A percentile compares a stretch with the other conserved stretches of the same genome.
phyloP scores from a whole-genome alignment of 2,329 filamentous ascomycete species.

The Arthrinium phaeospermum region DNA sequence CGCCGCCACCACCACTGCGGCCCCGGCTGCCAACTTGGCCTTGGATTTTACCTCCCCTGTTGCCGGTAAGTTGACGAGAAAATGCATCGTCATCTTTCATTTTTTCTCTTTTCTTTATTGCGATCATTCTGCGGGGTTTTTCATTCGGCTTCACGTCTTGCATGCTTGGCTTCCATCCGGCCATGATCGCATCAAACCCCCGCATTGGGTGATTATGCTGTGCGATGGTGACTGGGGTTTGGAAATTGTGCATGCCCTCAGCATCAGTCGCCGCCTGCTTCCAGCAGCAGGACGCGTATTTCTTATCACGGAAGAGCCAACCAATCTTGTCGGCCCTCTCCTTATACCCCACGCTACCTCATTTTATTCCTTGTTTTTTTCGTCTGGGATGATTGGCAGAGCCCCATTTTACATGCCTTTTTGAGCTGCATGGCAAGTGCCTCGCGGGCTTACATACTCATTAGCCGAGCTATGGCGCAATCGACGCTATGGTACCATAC shows the following conservation, averaged over 20 bases:
- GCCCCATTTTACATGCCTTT: not conserved
- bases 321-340: not conserved
- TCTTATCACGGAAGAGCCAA: not conserved
- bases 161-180: not conserved
- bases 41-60: conserved; percentile 19
- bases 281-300: not conserved
- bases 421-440: conserved; percentile 16
- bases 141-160: not conserved
- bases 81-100: not conserved
- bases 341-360: conserved; percentile 4
- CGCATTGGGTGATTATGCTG: conserved; percentile 9
- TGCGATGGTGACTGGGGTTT: conserved; percentile 1
- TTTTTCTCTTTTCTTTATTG: not conserved
- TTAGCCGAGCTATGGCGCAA: conserved; percentile 40
- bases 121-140: not conserved
- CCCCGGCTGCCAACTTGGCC: conserved; percentile 7
- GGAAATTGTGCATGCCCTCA: not conserved
- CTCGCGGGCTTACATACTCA: conserved; percentile 28
- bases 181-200: conserved; percentile 1
- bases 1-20: not conserved
- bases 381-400: conserved; percentile 5
- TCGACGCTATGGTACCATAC: conserved; percentile 63
- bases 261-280: not conserved
- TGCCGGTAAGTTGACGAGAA: conserved; percentile 17
- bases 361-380: not conserved